A percentile compares a stretch with the other conserved stretches of the same genome.
phyloP scores from a whole-genome alignment of 768 basidiomycete species.

The Sarcomyxa edulis region DNA sequence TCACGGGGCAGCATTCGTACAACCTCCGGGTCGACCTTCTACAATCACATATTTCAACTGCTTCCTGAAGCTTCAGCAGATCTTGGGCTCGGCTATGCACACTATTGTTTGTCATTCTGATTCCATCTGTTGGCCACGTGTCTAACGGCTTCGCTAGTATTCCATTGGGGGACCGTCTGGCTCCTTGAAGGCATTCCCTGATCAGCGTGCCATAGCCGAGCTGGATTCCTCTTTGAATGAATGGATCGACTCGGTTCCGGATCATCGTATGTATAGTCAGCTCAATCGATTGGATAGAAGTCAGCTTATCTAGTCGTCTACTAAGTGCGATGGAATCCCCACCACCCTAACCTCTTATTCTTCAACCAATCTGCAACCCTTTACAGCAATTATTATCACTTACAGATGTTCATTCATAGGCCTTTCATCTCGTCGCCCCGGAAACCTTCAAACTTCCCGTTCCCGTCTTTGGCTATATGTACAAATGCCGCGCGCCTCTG shows the following conservation, averaged over 20 bases:
- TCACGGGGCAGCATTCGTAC: constrained; percentile 50
- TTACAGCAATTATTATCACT: constrained; percentile 53
- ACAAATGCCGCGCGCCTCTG: constrained; percentile 78
- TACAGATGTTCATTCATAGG: constrained; percentile 64
- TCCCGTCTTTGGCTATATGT: constrained; percentile 72
- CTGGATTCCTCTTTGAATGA: constrained; percentile 41
- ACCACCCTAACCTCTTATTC: constrained; percentile 40
- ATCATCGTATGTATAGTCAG: constrained; percentile 36
- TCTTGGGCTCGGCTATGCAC: constrained; percentile 55
- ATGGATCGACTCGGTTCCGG: constrained; percentile 59
- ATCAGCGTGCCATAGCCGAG: constrained; percentile 46
- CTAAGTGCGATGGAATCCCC: no score
- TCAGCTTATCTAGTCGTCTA: constrained; percentile 58
- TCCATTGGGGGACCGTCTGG: constrained; percentile 21
- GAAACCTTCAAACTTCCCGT: constrained; percentile 39
- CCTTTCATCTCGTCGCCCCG: constrained; percentile 53
- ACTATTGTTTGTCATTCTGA: constrained; percentile 50
- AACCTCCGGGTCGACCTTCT: constrained; percentile 58
- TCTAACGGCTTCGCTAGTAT: no score
- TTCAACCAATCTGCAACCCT: constrained; percentile 55
- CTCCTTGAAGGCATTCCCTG: constrained; percentile 54
- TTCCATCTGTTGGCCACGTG: constrained; percentile 49
- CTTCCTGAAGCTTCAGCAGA: constrained; percentile 52
- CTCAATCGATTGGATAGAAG: constrained; percentile 23
- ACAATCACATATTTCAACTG: constrained; percentile 46